Evolutionary conservation across 192 early-diverging fungal genomes (phyloP).

Genomic region (Rhizophagus clarus): DNA sequence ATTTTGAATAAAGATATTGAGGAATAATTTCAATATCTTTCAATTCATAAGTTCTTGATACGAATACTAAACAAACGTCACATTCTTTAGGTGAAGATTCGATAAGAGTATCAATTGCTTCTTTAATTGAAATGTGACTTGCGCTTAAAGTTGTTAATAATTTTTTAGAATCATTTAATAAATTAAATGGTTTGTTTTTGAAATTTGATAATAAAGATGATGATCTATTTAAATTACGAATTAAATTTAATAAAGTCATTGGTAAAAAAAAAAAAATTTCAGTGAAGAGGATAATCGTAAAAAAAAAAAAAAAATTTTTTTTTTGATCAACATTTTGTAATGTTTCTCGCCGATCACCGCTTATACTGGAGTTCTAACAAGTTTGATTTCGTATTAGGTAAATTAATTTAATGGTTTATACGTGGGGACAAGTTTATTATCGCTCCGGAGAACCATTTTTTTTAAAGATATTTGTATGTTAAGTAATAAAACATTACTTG

Average conservation of each 20-base stretch:
- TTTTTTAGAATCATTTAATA: not conserved
- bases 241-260: not conserved
- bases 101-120: not conserved
- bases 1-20: conserved; percentile 9
- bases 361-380: no score
- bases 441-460: no score
- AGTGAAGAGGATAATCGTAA: no score
- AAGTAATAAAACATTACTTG: no score
- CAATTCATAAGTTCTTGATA: not conserved
- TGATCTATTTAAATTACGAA: not conserved
- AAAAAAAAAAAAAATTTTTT: no score
- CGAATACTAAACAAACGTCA: not conserved
- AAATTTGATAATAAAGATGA: not conserved
- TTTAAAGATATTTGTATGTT: no score
- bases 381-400: no score
- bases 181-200: not conserved
- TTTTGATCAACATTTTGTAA: no score
- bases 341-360: no score
- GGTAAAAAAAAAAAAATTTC: not conserved
- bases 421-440: no score
- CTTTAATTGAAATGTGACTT: not conserved
- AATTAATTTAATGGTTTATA: no score
- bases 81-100: not conserved
- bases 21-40: conserved; percentile 14
- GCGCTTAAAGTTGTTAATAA: not conserved